phyloP scores from a whole-genome alignment of 2,329 filamentous ascomycete genomes.

The Raffaelea arxii region DNA sequence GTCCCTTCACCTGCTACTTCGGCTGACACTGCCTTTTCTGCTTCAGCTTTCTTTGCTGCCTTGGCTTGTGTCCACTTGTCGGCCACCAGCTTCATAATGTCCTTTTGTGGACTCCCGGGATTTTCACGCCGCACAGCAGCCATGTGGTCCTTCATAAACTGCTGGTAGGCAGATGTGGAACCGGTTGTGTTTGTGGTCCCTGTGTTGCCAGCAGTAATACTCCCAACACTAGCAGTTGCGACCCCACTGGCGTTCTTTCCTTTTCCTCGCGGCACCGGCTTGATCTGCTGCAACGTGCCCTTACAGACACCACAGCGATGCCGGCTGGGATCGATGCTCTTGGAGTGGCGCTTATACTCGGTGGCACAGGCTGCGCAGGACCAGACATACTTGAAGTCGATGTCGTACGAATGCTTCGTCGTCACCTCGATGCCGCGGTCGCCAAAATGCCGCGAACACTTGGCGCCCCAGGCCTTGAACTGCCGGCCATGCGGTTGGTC shows the following conservation, averaged over 20 bases:
- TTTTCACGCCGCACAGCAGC: slow-evolving; percentile 45
- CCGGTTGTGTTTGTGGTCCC: neutral
- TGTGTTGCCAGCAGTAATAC: slow-evolving; percentile 9
- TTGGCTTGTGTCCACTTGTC: slow-evolving; percentile 47
- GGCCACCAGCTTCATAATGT: slow-evolving; percentile 59
- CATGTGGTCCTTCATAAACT: slow-evolving; percentile 60
- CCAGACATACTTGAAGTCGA: slow-evolving; percentile 91
- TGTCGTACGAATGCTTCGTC: slow-evolving; percentile 81
- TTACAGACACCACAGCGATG: slow-evolving; percentile 75
- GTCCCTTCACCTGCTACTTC: slow-evolving; percentile 8
- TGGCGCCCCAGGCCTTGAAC: slow-evolving; percentile 16
- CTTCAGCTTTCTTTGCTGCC: slow-evolving; percentile 14
- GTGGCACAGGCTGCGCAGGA: slow-evolving; percentile 57
- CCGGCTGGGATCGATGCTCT: slow-evolving; percentile 64
- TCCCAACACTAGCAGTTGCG: neutral
- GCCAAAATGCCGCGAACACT: slow-evolving; percentile 45
- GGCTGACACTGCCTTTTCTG: neutral
- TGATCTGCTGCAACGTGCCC: slow-evolving; percentile 61
- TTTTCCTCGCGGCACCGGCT: slow-evolving; percentile 56
- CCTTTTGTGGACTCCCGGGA: slow-evolving; percentile 50
- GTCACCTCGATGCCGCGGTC: slow-evolving; percentile 65
- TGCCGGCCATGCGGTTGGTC: slow-evolving; percentile 15
- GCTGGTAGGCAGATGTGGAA: slow-evolving; percentile 32
- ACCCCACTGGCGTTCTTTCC: slow-evolving; percentile 15
- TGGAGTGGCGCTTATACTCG: slow-evolving; percentile 76